Evolutionary conservation across 2,329 filamentous ascomycete genomes (phyloP).

Genomic region (Xenoacremonium recifei): DNA sequence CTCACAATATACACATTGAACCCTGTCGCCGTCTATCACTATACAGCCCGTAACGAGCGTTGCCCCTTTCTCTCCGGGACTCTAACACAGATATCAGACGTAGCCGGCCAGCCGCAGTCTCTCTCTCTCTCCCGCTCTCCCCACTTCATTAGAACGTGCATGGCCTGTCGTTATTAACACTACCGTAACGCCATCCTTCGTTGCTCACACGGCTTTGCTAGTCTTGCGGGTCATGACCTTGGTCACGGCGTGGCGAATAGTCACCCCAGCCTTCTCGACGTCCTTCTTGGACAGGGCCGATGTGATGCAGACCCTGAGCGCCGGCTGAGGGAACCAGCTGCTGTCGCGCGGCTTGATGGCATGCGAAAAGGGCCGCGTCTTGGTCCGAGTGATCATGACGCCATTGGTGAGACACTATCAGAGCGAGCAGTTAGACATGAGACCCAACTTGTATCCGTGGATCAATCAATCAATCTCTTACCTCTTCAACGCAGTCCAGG

Average conservation of each 20-base stretch:
- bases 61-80: no score
- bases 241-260: constrained; percentile 87
- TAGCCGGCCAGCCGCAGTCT: no score
- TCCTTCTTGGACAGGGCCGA: constrained; percentile 89
- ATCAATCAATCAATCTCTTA: constrained; percentile 44
- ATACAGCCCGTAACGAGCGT: no score
- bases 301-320: constrained; percentile 88
- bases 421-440: no score
- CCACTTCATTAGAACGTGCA: background rate
- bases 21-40: no score
- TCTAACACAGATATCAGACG: no score
- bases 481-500: constrained; percentile 95
- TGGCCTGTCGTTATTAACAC: background rate
- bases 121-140: background rate
- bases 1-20: no score
- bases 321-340: constrained; percentile 70
- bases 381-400: constrained; percentile 84
- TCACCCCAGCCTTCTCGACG: constrained; percentile 87
- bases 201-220: constrained; percentile 29
- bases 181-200: background rate
- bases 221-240: constrained; percentile 76
- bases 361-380: constrained; percentile 67
- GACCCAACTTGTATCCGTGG: no score
- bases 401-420: constrained; percentile 77
- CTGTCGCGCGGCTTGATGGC: constrained; percentile 67